phyloP scores from a whole-genome alignment of 768 basidiomycete genomes.

The Inosperma sp. region DNA sequence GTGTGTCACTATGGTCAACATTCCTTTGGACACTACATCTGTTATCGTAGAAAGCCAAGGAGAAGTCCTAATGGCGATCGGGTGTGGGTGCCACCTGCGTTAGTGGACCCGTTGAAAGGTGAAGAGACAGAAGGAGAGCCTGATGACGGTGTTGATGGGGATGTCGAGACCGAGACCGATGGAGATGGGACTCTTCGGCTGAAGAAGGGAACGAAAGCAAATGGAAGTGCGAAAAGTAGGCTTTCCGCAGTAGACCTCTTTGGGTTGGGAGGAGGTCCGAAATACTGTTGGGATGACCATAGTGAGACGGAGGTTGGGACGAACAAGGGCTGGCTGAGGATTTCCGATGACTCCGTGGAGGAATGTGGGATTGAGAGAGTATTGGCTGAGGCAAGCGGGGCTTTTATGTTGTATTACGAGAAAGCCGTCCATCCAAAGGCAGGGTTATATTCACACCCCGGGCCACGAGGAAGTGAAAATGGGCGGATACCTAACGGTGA shows the following conservation, averaged over 20 bases:
- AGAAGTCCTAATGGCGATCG: constrained; percentile 34
- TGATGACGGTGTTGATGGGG: constrained; percentile 1
- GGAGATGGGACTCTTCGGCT: constrained; percentile 5
- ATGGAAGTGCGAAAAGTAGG: constrained; percentile 12
- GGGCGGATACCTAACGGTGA: constrained; percentile 6
- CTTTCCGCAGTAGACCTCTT: constrained; percentile 14
- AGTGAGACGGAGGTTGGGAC: constrained; percentile 37
- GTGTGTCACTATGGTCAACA: constrained; percentile 94
- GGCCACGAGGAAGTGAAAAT: constrained; percentile 11
- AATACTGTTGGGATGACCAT: constrained; percentile 54
- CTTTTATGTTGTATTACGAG: constrained; percentile 97
- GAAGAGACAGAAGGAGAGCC: constrained; percentile 17
- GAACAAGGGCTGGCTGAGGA: constrained; percentile 78
- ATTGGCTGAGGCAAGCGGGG: constrained; percentile 64
- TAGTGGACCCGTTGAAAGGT: constrained; percentile 27
- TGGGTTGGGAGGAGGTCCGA: constrained; percentile 12
- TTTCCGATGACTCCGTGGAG: constrained; percentile 79
- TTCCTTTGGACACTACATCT: constrained; percentile 92
- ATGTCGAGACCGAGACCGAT: constrained; percentile 9
- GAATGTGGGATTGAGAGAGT: constrained; percentile 75
- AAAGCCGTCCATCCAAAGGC: constrained; percentile 36
- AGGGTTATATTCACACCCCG: constrained; percentile 21
- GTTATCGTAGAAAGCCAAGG: constrained; percentile 79
- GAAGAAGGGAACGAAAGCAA: constrained; percentile 5
- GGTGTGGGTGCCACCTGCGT: constrained; percentile 36